Conservation (phyloP, 768 basidiomycete species). For the Lentinula detonsa region DNA sequence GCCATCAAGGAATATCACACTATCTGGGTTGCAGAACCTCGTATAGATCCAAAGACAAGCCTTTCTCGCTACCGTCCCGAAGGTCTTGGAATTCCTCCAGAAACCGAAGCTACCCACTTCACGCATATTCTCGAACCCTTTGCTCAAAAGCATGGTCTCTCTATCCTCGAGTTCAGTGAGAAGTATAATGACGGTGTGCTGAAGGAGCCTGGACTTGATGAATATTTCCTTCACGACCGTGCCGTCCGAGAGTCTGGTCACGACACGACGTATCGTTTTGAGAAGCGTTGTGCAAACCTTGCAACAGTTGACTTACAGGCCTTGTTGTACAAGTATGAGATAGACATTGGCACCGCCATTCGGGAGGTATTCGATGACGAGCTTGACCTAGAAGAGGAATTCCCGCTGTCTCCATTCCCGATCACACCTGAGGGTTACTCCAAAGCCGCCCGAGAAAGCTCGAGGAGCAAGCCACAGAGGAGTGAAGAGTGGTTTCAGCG, state of each 20-base stretch:
- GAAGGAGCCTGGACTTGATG: conserved; percentile 85
- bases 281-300: conserved; percentile 95
- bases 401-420: conserved; percentile 88
- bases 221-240: conserved; percentile 96
- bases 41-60: conserved; percentile 91
- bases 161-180: conserved; percentile 94
- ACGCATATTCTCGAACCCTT: conserved; percentile 96
- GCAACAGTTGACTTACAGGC: conserved; percentile 96
- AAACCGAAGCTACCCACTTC: conserved; percentile 98
- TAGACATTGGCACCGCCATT: conserved; percentile 98
- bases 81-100: conserved; percentile 93
- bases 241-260: conserved; percentile 95
- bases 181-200: conserved; percentile 85
- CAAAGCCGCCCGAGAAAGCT: conserved; percentile 52
- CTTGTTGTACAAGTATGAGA: conserved; percentile 96
- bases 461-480: conserved; percentile 54
- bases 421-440: conserved; percentile 68
- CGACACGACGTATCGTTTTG: conserved; percentile 95
- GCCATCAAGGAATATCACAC: conserved; percentile 99
- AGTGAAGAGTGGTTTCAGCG: conserved; percentile 93
- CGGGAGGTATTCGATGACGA: conserved; percentile 92
- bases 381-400: conserved; percentile 89
- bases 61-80: conserved; percentile 92
- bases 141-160: conserved; percentile 87
- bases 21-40: conserved; percentile 92